Percentiles rank a stretch among this genome's conserved stretches.
phyloP scores from a whole-genome alignment of 306 rosid genomes.

The Arachis hypogaea region DNA sequence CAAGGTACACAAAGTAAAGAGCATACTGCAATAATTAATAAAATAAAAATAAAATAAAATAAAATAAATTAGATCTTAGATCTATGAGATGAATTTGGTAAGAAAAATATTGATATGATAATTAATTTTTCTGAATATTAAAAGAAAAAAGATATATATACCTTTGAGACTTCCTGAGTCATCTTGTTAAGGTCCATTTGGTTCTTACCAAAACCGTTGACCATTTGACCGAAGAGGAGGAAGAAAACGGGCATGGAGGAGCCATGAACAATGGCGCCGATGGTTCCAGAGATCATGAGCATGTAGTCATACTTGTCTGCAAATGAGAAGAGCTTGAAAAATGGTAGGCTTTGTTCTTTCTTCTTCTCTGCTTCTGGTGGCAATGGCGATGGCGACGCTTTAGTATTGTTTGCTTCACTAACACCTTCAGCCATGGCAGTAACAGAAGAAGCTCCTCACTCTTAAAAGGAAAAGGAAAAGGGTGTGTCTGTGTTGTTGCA shows the following conservation, averaged over 20 bases:
- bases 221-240: conserved; percentile 94
- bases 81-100: conserved; percentile 40
- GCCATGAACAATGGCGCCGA: conserved; percentile 94
- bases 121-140: too few species aligned
- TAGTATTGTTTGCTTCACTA: conserved; percentile 43
- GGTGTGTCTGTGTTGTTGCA: too few species aligned
- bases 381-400: too few species aligned
- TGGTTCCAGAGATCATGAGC: conserved; percentile 79
- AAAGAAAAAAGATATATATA: too few species aligned
- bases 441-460: background rate
- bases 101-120: background rate
- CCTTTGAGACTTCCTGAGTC: conserved; percentile 96
- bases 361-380: conserved; percentile 92
- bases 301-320: conserved; percentile 83
- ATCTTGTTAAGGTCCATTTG: conserved; percentile 80
- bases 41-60: background rate
- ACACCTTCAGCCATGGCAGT: conserved; percentile 59
- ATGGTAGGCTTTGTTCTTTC: conserved; percentile 92
- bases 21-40: conserved; percentile 74
- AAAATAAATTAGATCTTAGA: conserved; percentile 53
- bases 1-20: conserved; percentile 89
- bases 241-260: conserved; percentile 98
- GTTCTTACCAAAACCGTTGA: conserved; percentile 94
- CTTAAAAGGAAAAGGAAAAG: background rate
- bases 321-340: conserved; percentile 80